A percentile compares a stretch with the other conserved stretches of the same genome.
phyloP scores from a whole-genome alignment of 192 early-diverging fungal genomes.

The Linnemannia schmuckeri region DNA sequence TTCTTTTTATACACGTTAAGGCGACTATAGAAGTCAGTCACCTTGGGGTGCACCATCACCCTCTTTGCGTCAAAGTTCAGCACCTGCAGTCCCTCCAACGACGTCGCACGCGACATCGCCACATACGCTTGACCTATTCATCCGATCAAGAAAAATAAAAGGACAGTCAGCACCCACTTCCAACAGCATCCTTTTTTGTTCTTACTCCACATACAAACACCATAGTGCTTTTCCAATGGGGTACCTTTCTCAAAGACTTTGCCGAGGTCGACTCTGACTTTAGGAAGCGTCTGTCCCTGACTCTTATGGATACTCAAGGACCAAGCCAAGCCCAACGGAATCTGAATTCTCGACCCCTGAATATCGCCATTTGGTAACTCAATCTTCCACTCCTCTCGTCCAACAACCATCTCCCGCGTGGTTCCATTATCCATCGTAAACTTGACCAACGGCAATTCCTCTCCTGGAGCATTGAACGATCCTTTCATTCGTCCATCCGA shows the following conservation, averaged over 20 bases:
- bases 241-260: slow-evolving; percentile 83
- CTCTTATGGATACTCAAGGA: slow-evolving; percentile 90
- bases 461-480: slow-evolving; percentile 25
- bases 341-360: slow-evolving; percentile 56
- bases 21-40: slow-evolving; percentile 72
- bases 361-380: slow-evolving; percentile 61
- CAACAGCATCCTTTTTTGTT: neutral
- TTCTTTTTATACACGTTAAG: slow-evolving; percentile 24
- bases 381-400: slow-evolving; percentile 65
- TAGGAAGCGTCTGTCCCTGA: slow-evolving; percentile 89
- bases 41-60: slow-evolving; percentile 82
- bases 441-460: slow-evolving; percentile 53
- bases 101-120: slow-evolving; percentile 82
- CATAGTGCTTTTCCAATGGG: neutral
- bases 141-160: neutral
- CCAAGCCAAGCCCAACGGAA: slow-evolving; percentile 88
- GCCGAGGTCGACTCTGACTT: slow-evolving; percentile 79
- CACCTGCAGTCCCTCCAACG: slow-evolving; percentile 78
- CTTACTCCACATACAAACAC: too few species aligned
- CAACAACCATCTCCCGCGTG: slow-evolving; percentile 63
- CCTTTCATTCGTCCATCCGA: slow-evolving; percentile 19
- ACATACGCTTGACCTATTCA: slow-evolving; percentile 82
- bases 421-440: slow-evolving; percentile 50
- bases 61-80: slow-evolving; percentile 72
- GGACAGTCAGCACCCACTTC: neutral